Percentiles rank a stretch among this genome's conserved stretches.
Evolutionary conservation across 2,329 filamentous ascomycete genomes (phyloP).

Genomic region (Pseudogymnoascus sp.): DNA sequence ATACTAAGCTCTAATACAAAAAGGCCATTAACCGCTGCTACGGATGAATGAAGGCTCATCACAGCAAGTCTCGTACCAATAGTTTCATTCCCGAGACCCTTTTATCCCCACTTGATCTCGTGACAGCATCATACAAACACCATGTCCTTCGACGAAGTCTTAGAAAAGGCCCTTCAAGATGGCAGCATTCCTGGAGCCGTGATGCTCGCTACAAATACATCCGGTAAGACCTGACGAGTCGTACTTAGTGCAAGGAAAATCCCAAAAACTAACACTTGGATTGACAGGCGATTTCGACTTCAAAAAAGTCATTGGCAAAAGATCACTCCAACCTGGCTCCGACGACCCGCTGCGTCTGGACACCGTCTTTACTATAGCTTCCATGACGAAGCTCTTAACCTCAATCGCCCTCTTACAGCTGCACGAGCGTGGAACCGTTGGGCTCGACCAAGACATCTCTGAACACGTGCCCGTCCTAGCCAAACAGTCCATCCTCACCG

Average conservation of each 20-base stretch:
- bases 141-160: background rate
- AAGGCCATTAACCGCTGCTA: background rate
- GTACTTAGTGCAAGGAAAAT: background rate
- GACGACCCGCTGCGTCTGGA: background rate
- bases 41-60: background rate
- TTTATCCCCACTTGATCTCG: background rate
- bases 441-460: background rate
- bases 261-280: background rate
- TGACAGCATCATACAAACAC: background rate
- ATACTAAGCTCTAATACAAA: background rate
- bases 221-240: background rate
- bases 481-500: background rate
- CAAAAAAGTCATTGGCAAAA: background rate
- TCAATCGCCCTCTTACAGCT: background rate
- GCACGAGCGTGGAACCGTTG: background rate
- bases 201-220: background rate
- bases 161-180: background rate
- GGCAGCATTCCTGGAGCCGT: background rate
- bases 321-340: background rate
- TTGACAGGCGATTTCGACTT: background rate
- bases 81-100: background rate
- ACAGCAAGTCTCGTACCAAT: background rate
- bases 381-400: background rate
- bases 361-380: background rate
- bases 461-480: background rate